Evolutionary conservation across 495 filamentous ascomycete species (phyloP), one percentile per base, ranked within the genome.

Genomic region (Lasiosphaeriaceae sp.): DNA sequence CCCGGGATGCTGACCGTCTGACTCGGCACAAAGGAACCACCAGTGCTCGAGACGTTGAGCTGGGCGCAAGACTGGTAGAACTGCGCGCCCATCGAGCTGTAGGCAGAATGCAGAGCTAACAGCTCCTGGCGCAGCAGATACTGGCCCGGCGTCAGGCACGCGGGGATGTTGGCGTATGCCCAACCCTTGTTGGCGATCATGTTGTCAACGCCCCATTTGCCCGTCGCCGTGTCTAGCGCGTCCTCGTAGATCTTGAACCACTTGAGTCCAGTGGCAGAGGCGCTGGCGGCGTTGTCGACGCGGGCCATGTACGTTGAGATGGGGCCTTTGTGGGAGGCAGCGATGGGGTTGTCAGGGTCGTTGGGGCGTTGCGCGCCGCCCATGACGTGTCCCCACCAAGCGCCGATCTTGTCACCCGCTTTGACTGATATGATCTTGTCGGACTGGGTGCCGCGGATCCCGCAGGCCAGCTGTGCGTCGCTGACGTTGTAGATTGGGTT

Each of bases 131-230:
- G 22, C 46, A 58, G 22, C 39, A 58, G 43, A 19, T 58, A 58
- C 49, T 58, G 31, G 22, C 55, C 55, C 9, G 31, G 34, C 2
- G 31, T 39, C 4, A 58, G 17, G n/a, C 55, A 58, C 17, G 17
- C 16, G 16, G 55, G 55, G 55, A 58, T 58, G 17, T 20, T 56
- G 26, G 54, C 35, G 54, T 56, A 56, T 45, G 54, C 37, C 54
- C 54, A 56, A 5, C 54, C 54, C 45, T 56, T 56, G 54, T 56
- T 56, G 29, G 54, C 54, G 29, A 59, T 55, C 57, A 59, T 54
- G 52, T 59, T 45, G 34, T 59, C 57, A n/a, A 59, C 57, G 51
- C 31, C 57, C 57, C 57, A 59, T 24, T 46, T 43, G 11, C 46
- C 35, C 16, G 26, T 39, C 1, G 3, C 9, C 39, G 54, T 24